Conservation (phyloP, 768 basidiomycete genomes). For the Termitomyces sp. region DNA sequence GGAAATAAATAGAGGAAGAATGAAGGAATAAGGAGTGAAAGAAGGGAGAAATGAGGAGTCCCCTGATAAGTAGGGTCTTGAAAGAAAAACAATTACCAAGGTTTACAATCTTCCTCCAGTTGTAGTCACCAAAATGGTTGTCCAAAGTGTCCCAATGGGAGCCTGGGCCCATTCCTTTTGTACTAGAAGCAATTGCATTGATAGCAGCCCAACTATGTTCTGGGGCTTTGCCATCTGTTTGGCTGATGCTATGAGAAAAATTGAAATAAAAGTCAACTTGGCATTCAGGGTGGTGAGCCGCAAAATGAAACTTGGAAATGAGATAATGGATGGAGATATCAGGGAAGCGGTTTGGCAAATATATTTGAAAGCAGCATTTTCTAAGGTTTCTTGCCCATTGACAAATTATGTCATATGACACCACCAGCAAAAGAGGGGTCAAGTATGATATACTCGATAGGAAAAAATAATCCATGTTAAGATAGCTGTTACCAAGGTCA, state of each 20-base stretch:
- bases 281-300: constrained; percentile 18
- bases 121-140: no score
- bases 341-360: background rate
- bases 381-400: constrained; percentile 22
- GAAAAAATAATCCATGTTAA: constrained; percentile 21
- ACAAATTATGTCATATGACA: constrained; percentile 24
- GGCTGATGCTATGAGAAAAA: constrained; percentile 16
- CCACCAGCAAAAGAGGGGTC: constrained; percentile 1
- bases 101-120: no score
- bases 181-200: constrained; percentile 15
- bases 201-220: constrained; percentile 20
- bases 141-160: no score
- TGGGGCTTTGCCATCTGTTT: constrained; percentile 5
- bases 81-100: no score
- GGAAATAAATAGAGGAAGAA: no score
- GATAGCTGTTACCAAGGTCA: constrained; percentile 1
- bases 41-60: no score
- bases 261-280: constrained; percentile 20
- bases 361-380: constrained; percentile 3
- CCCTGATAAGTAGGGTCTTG: no score
- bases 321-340: constrained; percentile 3
- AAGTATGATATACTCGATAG: constrained; percentile 9
- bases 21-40: no score
- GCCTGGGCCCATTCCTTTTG: background rate
- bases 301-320: constrained; percentile 26